Conservation (phyloP, 2,329 filamentous ascomycete species). For the Albophoma yamanashiensis region DNA sequence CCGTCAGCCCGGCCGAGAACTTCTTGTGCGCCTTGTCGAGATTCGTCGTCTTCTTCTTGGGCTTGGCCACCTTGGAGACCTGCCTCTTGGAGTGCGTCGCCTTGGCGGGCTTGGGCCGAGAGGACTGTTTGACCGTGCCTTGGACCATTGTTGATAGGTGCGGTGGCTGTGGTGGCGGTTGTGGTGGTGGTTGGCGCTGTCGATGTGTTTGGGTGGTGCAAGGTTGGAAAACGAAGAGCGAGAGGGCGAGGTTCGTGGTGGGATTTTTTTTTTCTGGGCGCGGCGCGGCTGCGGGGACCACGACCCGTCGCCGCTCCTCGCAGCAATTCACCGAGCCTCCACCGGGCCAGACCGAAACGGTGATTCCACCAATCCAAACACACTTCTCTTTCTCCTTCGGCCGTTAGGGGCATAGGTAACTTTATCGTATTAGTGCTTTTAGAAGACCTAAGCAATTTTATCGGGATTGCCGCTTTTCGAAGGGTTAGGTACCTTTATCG, state of each 20-base stretch:
- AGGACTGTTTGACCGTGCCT: conserved; percentile 38
- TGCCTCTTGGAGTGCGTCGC: conserved; percentile 30
- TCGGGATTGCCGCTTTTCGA: too few relatives aligned
- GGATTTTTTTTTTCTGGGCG: not conserved
- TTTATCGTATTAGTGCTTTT: too few relatives aligned
- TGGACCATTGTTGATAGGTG: conserved; percentile 35
- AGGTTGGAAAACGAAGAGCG: not conserved
- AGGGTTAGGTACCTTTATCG: too few relatives aligned
- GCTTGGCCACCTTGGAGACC: conserved; percentile 36
- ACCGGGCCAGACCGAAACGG: not conserved
- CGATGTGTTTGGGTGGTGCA: not conserved
- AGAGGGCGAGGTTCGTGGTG: not conserved
- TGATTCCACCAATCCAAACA: not conserved
- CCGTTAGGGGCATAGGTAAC: too few relatives aligned
- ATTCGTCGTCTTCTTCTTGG: conserved; percentile 31
- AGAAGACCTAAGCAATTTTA: too few relatives aligned
- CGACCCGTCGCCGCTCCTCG: not conserved
- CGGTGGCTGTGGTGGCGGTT: not conserved
- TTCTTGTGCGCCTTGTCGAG: conserved; percentile 45
- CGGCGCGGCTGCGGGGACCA: not conserved
- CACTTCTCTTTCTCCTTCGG: not conserved
- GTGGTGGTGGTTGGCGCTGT: not conserved
- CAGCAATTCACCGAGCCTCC: not conserved
- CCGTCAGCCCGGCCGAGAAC: conserved; percentile 41
- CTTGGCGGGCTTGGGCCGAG: conserved; percentile 27